Conservation (phyloP, 768 basidiomycete species). For the Astraeus odoratus region DNA sequence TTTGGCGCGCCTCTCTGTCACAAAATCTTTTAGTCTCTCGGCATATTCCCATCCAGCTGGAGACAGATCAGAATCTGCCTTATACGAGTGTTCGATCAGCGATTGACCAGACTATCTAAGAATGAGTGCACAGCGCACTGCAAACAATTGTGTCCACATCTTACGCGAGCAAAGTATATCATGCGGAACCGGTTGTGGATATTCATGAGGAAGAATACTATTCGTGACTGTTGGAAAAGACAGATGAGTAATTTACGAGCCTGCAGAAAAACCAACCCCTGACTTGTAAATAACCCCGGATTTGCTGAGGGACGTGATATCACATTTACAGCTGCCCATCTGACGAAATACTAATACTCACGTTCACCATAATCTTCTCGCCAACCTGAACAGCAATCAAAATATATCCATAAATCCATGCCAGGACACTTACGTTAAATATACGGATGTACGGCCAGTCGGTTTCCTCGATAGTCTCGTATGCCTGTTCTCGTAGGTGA, state of each 20-base stretch:
- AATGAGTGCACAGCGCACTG: background rate
- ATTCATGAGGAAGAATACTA: conserved; percentile 99
- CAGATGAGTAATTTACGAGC: conserved; percentile 1
- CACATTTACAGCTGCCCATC: background rate
- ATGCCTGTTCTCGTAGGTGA: conserved; percentile 75
- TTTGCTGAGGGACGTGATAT: conserved; percentile 42
- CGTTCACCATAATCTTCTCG: conserved; percentile 94
- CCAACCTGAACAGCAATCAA: conserved; percentile 54
- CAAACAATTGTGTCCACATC: conserved; percentile 20
- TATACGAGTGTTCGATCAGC: conserved; percentile 96
- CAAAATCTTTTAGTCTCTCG: conserved; percentile 82
- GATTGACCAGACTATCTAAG: conserved; percentile 85
- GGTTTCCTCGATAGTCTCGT: conserved; percentile 87
- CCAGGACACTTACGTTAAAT: conserved; percentile 56
- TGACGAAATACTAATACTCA: conserved; percentile 28
- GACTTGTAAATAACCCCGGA: conserved; percentile 85
- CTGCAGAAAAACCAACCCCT: conserved; percentile 6
- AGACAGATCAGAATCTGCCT: conserved; percentile 95
- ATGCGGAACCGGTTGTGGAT: conserved; percentile 91
- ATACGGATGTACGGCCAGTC: conserved; percentile 94
- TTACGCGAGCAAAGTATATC: conserved; percentile 93
- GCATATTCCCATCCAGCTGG: conserved; percentile 96
- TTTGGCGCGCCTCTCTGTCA: conserved; percentile 76
- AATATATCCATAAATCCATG: background rate
- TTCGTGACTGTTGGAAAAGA: conserved; percentile 57